phyloP scores from a whole-genome alignment of 495 filamentous ascomycete species.

The Penicillium cinerascens region DNA sequence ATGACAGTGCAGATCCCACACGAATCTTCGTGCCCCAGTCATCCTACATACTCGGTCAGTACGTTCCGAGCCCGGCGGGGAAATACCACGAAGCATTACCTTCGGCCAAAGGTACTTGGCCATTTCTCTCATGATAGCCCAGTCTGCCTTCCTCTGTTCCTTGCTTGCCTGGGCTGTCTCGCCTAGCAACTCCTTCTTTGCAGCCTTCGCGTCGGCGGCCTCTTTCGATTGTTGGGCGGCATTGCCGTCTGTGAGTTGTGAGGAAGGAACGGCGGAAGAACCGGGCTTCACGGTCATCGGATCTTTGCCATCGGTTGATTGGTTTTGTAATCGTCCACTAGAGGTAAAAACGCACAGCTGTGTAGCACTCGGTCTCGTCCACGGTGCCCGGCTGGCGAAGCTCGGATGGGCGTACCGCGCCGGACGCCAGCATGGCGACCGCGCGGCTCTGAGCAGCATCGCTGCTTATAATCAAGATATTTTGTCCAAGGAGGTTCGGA shows the following conservation, averaged over 20 bases:
- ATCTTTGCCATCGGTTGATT: conserved; percentile 15
- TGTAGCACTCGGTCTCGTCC: conserved; percentile 20
- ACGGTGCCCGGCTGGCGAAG: conserved; percentile 28
- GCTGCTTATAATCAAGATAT: conserved; percentile 8
- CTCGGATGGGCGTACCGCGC: conserved; percentile 28
- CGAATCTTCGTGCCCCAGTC: conserved; percentile 77
- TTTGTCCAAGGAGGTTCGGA: not conserved
- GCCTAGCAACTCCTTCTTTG: conserved; percentile 52
- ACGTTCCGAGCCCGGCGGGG: not conserved
- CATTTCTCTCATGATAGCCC: conserved; percentile 99
- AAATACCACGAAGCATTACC: conserved; percentile 31
- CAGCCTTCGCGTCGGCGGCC: conserved; percentile 26
- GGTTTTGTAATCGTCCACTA: conserved; percentile 16
- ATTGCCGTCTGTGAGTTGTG: conserved; percentile 18
- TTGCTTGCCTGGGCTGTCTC: conserved; percentile 59
- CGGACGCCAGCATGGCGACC: conserved; percentile 40
- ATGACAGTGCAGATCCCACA: conserved; percentile 72
- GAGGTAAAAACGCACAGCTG: conserved; percentile 34
- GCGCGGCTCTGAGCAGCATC: conserved; percentile 47
- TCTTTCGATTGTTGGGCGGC: conserved; percentile 18
- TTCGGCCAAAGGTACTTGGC: conserved; percentile 96
- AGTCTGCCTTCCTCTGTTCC: conserved; percentile 93
- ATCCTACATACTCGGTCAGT: conserved; percentile 41
- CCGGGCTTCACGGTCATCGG: conserved; percentile 8
- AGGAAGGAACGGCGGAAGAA: conserved; percentile 10